Conservation (phyloP, 2,329 filamentous ascomycete genomes). For the Colletotrichum euphorbiae region DNA sequence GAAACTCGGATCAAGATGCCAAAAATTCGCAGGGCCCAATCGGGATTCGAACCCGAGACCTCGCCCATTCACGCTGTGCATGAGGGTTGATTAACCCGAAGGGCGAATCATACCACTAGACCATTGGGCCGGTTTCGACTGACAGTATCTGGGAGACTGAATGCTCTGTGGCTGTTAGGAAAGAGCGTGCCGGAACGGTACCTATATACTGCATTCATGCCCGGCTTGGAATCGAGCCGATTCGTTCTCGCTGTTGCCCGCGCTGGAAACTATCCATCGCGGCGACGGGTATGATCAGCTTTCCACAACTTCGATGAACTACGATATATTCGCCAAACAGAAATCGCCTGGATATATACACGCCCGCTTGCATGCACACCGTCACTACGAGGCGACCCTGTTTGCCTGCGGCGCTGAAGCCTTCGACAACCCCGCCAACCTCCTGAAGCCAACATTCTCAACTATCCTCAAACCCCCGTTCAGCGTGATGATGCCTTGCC, state of each 20-base stretch:
- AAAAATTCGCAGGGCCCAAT: conserved; percentile 12
- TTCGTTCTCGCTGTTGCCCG: too few relatives aligned
- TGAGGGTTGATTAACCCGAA: conserved; percentile 27
- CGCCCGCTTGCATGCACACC: too few relatives aligned
- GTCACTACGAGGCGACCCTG: too few relatives aligned
- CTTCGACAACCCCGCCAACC: conserved; percentile 46
- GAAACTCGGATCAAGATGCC: too few relatives aligned
- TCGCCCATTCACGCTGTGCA: conserved; percentile 31
- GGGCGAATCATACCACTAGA: conserved; percentile 40
- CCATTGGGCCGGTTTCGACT: conserved; percentile 29
- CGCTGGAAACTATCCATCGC: too few relatives aligned
- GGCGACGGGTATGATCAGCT: too few relatives aligned
- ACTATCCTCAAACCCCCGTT: conserved; percentile 50
- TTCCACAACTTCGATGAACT: too few relatives aligned
- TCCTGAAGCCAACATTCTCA: conserved; percentile 51
- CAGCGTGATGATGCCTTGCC: conserved; percentile 48
- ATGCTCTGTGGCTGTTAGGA: neutral
- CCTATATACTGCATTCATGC: neutral
- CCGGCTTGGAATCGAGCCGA: too few relatives aligned
- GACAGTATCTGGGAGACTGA: conserved; percentile 5
- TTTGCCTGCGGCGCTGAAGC: neutral
- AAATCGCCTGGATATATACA: too few relatives aligned
- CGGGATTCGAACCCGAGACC: conserved; percentile 38
- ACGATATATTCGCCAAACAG: too few relatives aligned
- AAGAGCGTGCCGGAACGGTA: rapidly evolving